Base-by-base conservation (phyloP, 441 rosid genomes). In the Breynia disticha region DNA sequence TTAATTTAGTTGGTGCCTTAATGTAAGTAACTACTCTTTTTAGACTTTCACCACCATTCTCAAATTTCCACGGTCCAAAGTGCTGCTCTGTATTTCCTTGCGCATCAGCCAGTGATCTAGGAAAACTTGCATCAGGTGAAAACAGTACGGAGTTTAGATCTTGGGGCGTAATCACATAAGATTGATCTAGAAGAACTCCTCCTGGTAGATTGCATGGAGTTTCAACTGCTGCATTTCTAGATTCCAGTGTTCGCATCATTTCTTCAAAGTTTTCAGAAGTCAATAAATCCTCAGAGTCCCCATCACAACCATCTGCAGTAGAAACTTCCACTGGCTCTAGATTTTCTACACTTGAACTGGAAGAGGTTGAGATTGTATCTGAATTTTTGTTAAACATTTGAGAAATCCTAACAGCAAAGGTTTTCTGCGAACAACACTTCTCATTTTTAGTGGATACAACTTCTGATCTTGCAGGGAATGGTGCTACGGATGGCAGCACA, bases 1-100 rank as follows among this genome's bases (percentile, higher is more conserved):
- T 72, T 68, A 93, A 72, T 71, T 75, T 93, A 22, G 78, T 75
- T 38, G 97, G 74, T 11, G 95, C 93, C 79, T 82, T 93, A 48
- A 93, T 54, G 53, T 82, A 88, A 59, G 83, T 78, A 38, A 77
- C 61, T 60, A 79, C 67, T 67, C 97, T 79, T 71, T 82, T 84
- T 78, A 77, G 68, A 59, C 60, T 79, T 68, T 80, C 89, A 0
- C 73, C 67, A 32, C 64, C 79, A 53, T 69, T 74, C 58, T 88
- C 97, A 67, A 80, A 61, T 52, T 73, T 84, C 95, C 98, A 93
- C 14, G 79, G 78, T 52, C 85, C 95, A 37, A 79, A 52, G 16
- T 82, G 87, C 64, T 72, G 79, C 58, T 93, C 97, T 14, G 95
- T 84, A 20, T 72, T 78, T 64, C 98, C 98, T 74, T 84, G 91